phyloP scores from a whole-genome alignment of 805 yeast genomes.

The Candida gorgasii region DNA sequence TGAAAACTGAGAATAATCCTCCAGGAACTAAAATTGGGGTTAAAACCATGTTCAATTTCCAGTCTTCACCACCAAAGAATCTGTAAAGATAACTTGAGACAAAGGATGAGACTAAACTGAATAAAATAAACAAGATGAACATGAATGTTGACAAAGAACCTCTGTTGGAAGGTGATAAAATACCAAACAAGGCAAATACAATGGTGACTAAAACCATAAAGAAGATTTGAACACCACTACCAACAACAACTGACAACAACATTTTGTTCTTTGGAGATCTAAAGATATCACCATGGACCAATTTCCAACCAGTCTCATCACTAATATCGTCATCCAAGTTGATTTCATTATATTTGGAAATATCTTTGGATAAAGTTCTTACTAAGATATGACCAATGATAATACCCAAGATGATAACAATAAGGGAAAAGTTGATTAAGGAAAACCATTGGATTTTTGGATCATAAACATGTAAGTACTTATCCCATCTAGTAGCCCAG shows the following conservation, averaged over 20 bases:
- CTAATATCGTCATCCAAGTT: conserved; percentile 83
- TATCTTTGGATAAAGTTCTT: conserved; percentile 81
- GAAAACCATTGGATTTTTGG: conserved; percentile 97
- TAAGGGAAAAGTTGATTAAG: conserved; percentile 77
- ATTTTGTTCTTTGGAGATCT: conserved; percentile 74
- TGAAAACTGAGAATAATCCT: conserved; percentile 57
- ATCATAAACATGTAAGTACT: conserved; percentile 86
- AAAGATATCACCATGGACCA: conserved; percentile 93
- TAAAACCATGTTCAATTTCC: conserved; percentile 82
- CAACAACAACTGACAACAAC: conserved; percentile 76
- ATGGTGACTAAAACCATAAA: conserved; percentile 74
- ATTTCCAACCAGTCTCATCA: conserved; percentile 96
- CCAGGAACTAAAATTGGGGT: conserved; percentile 92
- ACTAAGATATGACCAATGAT: conserved; percentile 77
- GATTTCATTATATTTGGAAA: conserved; percentile 83
- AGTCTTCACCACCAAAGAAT: conserved; percentile 86
- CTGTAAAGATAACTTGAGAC: conserved; percentile 85
- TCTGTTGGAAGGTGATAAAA: conserved; percentile 90
- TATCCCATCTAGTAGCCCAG: conserved; percentile 99
- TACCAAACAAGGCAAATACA: conserved; percentile 82
- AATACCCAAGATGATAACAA: conserved; percentile 73
- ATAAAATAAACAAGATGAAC: conserved; percentile 79
- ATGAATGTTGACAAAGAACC: conserved; percentile 90
- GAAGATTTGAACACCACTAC: conserved; percentile 84
- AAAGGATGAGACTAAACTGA: conserved; percentile 82